Base-by-base conservation (phyloP, 495 filamentous ascomycete genomes). In the Aspergillus steynii region DNA sequence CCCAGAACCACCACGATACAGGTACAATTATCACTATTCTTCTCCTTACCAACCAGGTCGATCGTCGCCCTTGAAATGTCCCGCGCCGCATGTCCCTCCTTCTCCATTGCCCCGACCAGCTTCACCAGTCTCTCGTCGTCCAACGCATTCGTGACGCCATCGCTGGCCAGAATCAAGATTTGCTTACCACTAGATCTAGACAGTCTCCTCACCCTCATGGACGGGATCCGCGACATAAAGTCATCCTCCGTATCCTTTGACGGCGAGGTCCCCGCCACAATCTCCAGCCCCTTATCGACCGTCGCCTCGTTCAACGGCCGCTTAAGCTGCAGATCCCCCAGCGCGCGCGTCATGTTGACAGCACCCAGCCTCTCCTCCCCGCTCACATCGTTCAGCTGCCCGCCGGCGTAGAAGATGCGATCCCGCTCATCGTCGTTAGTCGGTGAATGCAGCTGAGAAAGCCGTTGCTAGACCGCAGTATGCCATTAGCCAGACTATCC, bases 251-350 rank as follows among this genome's bases (percentile, higher is more conserved):
- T 42, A 7, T 51, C 28, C 7, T 29, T 20, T 2, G 28, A 6
- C 14, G 29, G 25, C 4, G n/a, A 48, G 10, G n/a, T 12, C 1
- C 29, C 50, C 25, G 55, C 31, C 3, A 42, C 10, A 8, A 6
- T 25, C 6, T 31, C 32, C n/a, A 42, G 28, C 1, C 27, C 29
- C 2, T 63, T 47, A 3, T 42, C 55, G 10, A 37, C 29, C 10
- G 31, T 4, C 10, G 31, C 10, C 29, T 34, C 37, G 29, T 42
- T 67, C 52, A 79, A 65, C 42, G 75, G 76, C 32, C 71, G 73
- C 58, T 79, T 79, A 67, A 77, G 77, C 62, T 74, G 72, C 34
- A 79, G 62, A 59, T 79, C 77, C 2, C 77, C 77, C n/a, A 77
- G 28, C 7, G 75, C 75, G n/a, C 77, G 75, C 14, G 77, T 77